Conservation (phyloP, 495 filamentous ascomycete species). For the Physcia stellaris region DNA sequence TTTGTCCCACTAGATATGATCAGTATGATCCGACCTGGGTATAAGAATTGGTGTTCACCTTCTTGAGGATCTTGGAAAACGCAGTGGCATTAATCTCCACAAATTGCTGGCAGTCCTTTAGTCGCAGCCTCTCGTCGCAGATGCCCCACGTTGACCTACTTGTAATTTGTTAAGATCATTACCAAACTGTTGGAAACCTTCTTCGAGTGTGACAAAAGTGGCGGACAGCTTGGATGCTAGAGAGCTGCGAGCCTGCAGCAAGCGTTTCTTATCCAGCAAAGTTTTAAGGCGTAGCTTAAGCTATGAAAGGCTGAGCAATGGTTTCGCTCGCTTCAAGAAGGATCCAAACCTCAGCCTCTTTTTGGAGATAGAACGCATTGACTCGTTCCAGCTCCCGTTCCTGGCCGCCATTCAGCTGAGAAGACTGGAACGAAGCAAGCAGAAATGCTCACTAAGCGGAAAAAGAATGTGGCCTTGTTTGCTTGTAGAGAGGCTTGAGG, state of each 20-base stretch:
- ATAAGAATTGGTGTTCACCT: slow-evolving; percentile 34
- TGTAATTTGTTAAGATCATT: slow-evolving; percentile 93
- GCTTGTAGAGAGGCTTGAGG: slow-evolving; percentile 88
- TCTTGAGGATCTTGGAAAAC: slow-evolving; percentile 97
- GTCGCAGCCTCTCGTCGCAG: slow-evolving; percentile 2
- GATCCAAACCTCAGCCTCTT: slow-evolving; percentile 78
- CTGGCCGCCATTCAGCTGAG: slow-evolving; percentile 28
- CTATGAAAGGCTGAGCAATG: slow-evolving; percentile 28
- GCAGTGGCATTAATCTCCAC: slow-evolving; percentile 95
- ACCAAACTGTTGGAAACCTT: slow-evolving; percentile 93
- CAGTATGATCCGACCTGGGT: slow-evolving; percentile 5
- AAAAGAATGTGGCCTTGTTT: slow-evolving; percentile 98
- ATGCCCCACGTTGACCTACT: slow-evolving; percentile 20
- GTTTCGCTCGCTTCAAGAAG: not conserved
- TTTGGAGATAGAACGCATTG: slow-evolving; percentile 94
- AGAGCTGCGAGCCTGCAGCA: slow-evolving; percentile 61
- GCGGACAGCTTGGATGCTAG: slow-evolving; percentile 72
- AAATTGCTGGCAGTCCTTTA: slow-evolving; percentile 50
- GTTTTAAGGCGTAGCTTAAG: slow-evolving; percentile 85
- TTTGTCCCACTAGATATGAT: slow-evolving; percentile 71
- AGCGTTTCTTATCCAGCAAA: slow-evolving; percentile 84
- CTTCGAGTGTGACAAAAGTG: slow-evolving; percentile 83
- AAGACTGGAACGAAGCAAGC: not conserved
- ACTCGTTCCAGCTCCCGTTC: slow-evolving; percentile 97
- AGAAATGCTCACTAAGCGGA: slow-evolving; percentile 55